Percentiles rank a stretch among this genome's conserved stretches.
These are phyloP conservation scores for Huntiella moniliformis DNA, from an alignment of 2,329 filamentous ascomycete genomes.

Conservation along the genomic window DNA sequence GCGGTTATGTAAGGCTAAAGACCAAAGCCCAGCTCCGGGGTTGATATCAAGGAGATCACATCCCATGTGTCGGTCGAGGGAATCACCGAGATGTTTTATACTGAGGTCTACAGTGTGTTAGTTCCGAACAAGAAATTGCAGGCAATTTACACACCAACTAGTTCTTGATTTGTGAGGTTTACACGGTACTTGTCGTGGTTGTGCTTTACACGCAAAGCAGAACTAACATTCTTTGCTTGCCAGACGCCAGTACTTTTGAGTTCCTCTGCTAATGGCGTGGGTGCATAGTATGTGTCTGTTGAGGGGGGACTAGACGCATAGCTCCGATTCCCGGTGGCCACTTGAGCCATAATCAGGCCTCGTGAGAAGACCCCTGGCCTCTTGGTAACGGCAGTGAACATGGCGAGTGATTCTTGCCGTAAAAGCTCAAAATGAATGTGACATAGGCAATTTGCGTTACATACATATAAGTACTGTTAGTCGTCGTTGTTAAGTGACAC, in stretches of 20 bases:
- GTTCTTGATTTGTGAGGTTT: background rate
- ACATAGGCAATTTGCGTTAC: background rate
- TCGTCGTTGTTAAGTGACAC: too few relatives aligned
- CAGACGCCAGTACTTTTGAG: background rate
- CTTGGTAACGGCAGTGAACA: background rate
- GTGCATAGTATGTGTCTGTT: background rate
- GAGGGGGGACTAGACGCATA: background rate
- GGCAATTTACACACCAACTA: background rate
- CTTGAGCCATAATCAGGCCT: background rate
- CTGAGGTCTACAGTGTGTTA: constrained; percentile 37
- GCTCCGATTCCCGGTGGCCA: background rate
- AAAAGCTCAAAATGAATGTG: background rate
- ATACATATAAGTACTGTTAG: background rate
- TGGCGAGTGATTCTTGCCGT: background rate
- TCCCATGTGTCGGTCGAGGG: constrained; percentile 49
- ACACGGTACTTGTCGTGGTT: background rate
- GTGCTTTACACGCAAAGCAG: background rate
- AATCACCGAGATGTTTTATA: constrained; percentile 47
- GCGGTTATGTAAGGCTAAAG: constrained; percentile 51
- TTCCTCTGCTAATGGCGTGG: background rate
- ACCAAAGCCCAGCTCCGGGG: constrained; percentile 65
- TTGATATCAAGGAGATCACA: constrained; percentile 80
- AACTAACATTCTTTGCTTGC: background rate
- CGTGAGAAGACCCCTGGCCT: background rate
- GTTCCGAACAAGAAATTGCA: too few relatives aligned